Evolutionary conservation across 352 stramenopile genomes (phyloP).

Genomic region (Globisporangium solare): DNA sequence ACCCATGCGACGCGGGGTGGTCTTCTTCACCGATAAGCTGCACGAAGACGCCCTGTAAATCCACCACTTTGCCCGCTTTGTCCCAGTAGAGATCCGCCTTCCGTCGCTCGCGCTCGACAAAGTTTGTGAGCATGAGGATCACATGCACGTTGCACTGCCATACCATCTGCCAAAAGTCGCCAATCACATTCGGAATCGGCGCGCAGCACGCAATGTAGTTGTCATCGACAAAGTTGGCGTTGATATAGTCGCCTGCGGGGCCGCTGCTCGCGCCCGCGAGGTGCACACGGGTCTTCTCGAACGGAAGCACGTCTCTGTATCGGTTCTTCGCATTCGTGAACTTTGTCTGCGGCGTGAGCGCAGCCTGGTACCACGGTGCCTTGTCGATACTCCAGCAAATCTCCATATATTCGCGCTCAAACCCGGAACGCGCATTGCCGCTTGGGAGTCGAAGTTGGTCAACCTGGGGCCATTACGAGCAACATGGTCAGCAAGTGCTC

Average conservation of each 20-base stretch:
- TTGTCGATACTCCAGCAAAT: slow-evolving; percentile 58
- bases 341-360: slow-evolving; percentile 59
- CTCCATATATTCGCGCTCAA: slow-evolving; percentile 64
- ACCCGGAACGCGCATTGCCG: slow-evolving; percentile 27
- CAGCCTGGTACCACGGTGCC: slow-evolving; percentile 42
- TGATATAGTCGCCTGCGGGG: slow-evolving; percentile 61
- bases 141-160: slow-evolving; percentile 74
- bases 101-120: slow-evolving; percentile 62
- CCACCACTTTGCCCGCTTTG: slow-evolving; percentile 26
- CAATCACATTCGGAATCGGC: slow-evolving; percentile 52
- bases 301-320: slow-evolving; percentile 73
- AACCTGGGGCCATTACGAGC: slow-evolving; percentile 11
- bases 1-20: slow-evolving; percentile 24
- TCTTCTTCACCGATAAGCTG: slow-evolving; percentile 41
- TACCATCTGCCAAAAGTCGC: slow-evolving; percentile 83
- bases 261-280: slow-evolving; percentile 19
- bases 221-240: slow-evolving; percentile 58
- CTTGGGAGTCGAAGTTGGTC: slow-evolving; percentile 25
- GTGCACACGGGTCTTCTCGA: slow-evolving; percentile 65
- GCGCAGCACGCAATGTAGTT: slow-evolving; percentile 77
- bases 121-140: slow-evolving; percentile 88
- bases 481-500: not conserved
- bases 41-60: slow-evolving; percentile 52
- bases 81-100: slow-evolving; percentile 82
- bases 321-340: slow-evolving; percentile 72